Evolutionary conservation across 106 monocot genomes (phyloP), one percentile per base, ranked within the genome.

Genomic region (Gastrodia elata): DNA sequence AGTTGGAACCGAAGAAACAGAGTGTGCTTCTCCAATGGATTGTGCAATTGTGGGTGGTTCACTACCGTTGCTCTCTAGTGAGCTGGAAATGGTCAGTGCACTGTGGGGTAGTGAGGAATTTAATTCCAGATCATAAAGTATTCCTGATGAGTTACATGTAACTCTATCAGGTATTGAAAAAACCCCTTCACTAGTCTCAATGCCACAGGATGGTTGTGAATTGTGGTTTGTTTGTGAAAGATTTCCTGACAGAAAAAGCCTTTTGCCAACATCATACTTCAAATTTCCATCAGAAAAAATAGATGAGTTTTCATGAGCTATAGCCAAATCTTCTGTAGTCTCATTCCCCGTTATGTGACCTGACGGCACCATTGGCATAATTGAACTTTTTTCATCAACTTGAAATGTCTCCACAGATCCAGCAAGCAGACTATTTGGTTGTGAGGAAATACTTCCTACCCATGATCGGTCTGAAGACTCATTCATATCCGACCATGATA

Each of bases 401-500:
- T 37, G 72, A 71, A 73, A 77, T 37, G 27, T 20, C 58, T 52
- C 79, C 35, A 77, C 7, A 22, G 65, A 46, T 68, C 69, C 77
- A n/a, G 43, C 69, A 70, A 79, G 78, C 30, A 81, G 64, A 38
- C 58, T 73, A 72, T 82, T 70, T 42, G 70, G 22, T 38, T 77
- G 84, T 69, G 84, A 65, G 68, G 49, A 61, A 36, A 55, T 27
- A 43, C 39, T 35, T 28, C 57, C 74, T 40, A 5, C 71, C 84
- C 84, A 88, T 35, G 81, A 84, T 64, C 80, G 42, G 33, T 68
- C 77, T 41, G 74, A 48, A 76, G 80, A 75, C 72, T 39, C 56
- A 65, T 73, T 75, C 24, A 59, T 28, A 58, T 81, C 78, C 26
- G 73, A 39, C 89, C 89, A 89, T 72, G 83, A 78, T 72, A 73